A percentile compares a stretch with the other conserved stretches of the same genome.
phyloP scores from a whole-genome alignment of 306 rosid species.

The Cucurbita pepo region DNA sequence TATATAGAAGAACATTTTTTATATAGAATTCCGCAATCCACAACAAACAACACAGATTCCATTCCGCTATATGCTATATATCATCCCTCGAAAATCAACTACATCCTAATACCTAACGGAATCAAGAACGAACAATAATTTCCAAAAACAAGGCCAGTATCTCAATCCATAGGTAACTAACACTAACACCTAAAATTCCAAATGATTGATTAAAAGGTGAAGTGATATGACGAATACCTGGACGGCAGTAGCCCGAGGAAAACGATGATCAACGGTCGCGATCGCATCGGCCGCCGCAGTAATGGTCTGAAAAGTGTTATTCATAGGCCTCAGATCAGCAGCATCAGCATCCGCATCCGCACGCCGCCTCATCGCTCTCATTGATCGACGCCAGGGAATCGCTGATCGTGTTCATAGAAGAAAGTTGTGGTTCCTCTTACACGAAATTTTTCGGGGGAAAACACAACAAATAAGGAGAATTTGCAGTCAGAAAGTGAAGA shows the following conservation, averaged over 20 bases:
- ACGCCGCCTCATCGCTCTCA: slow-evolving; percentile 32
- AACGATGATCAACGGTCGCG: slow-evolving; percentile 47
- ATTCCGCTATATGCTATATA: neutral
- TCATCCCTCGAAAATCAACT: neutral
- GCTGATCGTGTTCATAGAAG: neutral
- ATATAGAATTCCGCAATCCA: neutral
- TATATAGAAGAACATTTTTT: neutral
- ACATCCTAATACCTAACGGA: neutral
- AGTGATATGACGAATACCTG: slow-evolving; percentile 23
- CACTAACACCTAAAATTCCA: neutral
- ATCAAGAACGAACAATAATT: neutral
- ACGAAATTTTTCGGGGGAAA: neutral
- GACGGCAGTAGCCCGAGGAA: slow-evolving; percentile 32
- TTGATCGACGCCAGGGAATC: neutral
- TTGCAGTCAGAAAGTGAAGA: slow-evolving; percentile 9
- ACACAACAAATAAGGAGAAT: neutral
- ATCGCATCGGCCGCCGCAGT: slow-evolving; percentile 91
- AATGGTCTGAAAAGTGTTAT: slow-evolving; percentile 59
- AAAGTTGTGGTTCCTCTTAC: neutral
- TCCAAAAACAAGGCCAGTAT: neutral
- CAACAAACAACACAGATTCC: neutral
- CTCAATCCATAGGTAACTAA: neutral
- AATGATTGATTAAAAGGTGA: neutral
- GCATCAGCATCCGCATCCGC: neutral
- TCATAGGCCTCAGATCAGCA: slow-evolving; percentile 18